Conservation (phyloP, 768 basidiomycete species). For the Cystofilobasidium capitatum region DNA sequence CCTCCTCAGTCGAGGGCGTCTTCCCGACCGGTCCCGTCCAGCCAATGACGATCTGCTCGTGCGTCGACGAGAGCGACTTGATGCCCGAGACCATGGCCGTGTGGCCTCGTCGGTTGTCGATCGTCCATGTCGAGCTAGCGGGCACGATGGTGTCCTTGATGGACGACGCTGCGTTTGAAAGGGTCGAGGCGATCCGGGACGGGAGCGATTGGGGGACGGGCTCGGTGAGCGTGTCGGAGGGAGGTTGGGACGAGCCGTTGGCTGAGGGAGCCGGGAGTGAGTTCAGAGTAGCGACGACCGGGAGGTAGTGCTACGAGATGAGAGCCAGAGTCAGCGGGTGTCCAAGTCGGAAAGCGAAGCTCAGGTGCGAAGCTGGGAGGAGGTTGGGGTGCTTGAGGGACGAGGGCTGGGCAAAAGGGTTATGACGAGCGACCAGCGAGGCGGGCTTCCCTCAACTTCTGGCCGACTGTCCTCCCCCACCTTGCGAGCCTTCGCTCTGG, state of each 20-base stretch:
- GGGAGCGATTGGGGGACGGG: constrained; percentile 49
- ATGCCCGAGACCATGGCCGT: constrained; percentile 93
- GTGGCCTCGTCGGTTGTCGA: constrained; percentile 75
- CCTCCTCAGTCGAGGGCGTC: background rate
- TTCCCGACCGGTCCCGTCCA: constrained; percentile 80
- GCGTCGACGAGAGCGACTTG: constrained; percentile 65
- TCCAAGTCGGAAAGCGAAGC: background rate
- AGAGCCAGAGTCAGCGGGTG: background rate
- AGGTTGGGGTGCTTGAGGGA: too few species aligned
- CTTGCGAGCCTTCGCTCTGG: too few species aligned
- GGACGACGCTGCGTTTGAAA: background rate
- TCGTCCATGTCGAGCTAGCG: constrained; percentile 51
- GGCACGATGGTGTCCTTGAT: background rate
- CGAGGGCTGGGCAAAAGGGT: too few species aligned
- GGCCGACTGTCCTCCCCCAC: too few species aligned
- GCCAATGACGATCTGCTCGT: constrained; percentile 84
- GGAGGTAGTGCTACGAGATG: constrained; percentile 57
- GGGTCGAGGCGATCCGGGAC: background rate
- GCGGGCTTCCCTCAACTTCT: too few species aligned
- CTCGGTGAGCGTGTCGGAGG: constrained; percentile 48
- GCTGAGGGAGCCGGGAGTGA: background rate
- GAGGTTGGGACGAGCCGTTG: constrained; percentile 42
- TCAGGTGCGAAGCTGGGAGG: too few species aligned
- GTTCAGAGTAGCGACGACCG: constrained; percentile 45
- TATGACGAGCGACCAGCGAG: too few species aligned